phyloP scores from a whole-genome alignment of 2,329 filamentous ascomycete species.

The Trichoderma gracile region DNA sequence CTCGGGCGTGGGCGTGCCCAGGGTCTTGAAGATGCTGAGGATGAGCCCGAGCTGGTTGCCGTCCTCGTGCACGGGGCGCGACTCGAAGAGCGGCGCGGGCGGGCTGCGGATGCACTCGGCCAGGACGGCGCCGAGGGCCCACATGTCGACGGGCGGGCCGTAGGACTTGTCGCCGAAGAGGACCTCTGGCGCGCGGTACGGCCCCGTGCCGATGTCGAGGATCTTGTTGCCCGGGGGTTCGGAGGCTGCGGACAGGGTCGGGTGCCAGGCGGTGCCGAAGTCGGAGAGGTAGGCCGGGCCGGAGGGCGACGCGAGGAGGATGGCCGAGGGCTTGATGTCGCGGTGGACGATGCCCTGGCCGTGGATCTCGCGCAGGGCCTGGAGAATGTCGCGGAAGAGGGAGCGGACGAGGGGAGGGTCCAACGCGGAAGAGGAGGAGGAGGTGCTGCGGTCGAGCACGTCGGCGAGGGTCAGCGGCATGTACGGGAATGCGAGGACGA shows the following conservation, averaged over 20 bases:
- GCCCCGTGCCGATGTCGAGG: constrained; percentile 88
- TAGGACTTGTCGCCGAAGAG: constrained; percentile 83
- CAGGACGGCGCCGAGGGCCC: constrained; percentile 82
- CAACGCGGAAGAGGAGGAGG: constrained; percentile 23
- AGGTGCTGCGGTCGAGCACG: constrained; percentile 55
- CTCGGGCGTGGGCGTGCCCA: constrained; percentile 80
- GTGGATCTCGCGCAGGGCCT: constrained; percentile 72
- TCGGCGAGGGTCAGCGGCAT: constrained; percentile 70
- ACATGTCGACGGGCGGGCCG: constrained; percentile 75
- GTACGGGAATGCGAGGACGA: constrained; percentile 84
- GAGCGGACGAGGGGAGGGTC: constrained; percentile 35
- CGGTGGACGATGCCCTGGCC: constrained; percentile 78
- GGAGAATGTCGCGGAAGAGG: constrained; percentile 67
- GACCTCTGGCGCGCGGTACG: constrained; percentile 86
- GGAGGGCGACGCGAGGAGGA: constrained; percentile 67
- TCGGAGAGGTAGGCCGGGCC: constrained; percentile 82
- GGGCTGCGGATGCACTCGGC: constrained; percentile 66
- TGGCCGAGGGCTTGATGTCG: constrained; percentile 90
- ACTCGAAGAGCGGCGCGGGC: constrained; percentile 74
- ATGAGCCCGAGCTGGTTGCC: constrained; percentile 92
- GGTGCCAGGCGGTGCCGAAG: constrained; percentile 89
- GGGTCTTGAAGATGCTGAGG: constrained; percentile 84
- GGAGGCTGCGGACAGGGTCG: constrained; percentile 54
- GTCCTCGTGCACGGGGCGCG: constrained; percentile 69
- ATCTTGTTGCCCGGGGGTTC: constrained; percentile 75